Evolutionary conservation across 352 stramenopile species (phyloP).

Genomic region (Saprolegnia parasitica): DNA sequence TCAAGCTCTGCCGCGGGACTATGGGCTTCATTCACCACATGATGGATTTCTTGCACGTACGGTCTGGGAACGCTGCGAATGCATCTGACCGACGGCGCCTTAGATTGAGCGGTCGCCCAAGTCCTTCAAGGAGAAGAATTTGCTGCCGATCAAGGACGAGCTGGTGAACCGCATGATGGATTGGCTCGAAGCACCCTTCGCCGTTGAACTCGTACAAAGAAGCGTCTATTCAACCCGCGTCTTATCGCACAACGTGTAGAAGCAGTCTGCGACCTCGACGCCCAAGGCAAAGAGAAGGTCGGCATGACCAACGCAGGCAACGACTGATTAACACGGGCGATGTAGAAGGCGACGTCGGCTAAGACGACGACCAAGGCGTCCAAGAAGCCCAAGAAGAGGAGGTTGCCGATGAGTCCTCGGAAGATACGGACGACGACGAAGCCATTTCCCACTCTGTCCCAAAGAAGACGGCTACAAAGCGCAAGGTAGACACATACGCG

Average conservation of each 20-base stretch:
- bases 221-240: not conserved
- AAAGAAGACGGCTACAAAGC: not conserved
- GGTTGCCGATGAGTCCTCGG: not conserved
- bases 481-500: not conserved
- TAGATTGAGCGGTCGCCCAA: conserved; percentile 83
- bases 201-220: conserved; percentile 8
- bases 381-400: conserved; percentile 13
- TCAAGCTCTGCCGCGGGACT: conserved; percentile 67
- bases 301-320: conserved; percentile 22
- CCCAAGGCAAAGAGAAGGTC: conserved; percentile 33
- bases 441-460: too few relatives aligned
- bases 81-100: not conserved
- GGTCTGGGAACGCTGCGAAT: conserved; percentile 1
- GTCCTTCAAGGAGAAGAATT: conserved; percentile 65
- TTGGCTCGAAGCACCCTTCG: conserved; percentile 63
- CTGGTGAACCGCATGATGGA: conserved; percentile 65
- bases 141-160: conserved; percentile 54
- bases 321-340: conserved; percentile 40
- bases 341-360: conserved; percentile 4
- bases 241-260: conserved; percentile 30
- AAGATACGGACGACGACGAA: conserved; percentile 18
- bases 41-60: conserved; percentile 72
- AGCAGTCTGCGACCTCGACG: conserved; percentile 34
- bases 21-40: conserved; percentile 62
- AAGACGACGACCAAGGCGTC: not conserved